Conservation (phyloP, 805 yeast species). For the Phaffomyces antillensis region DNA sequence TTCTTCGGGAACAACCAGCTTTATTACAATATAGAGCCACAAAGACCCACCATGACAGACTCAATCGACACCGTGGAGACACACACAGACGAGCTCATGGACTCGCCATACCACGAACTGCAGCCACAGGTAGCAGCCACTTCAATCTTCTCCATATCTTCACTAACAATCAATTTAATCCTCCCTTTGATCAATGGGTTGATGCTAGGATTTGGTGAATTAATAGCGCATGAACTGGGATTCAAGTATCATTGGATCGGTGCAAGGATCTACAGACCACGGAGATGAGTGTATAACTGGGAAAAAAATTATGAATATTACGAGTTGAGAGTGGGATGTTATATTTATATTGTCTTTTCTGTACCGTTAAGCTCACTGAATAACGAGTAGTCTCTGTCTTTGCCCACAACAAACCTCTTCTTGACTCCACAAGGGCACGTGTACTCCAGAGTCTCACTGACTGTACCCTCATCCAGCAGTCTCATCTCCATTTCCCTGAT, state of each 20-base stretch:
- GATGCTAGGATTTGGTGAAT: conserved; percentile 95
- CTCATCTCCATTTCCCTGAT: conserved; percentile 41
- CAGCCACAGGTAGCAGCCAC: not conserved
- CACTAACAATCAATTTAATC: conserved; percentile 65
- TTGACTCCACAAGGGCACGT: conserved; percentile 45
- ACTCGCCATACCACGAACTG: not conserved
- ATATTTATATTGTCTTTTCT: no score
- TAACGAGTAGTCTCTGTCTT: conserved; percentile 31
- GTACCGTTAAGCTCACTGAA: not conserved
- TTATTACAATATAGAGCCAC: no score
- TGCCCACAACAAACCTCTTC: conserved; percentile 61
- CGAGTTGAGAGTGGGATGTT: no score
- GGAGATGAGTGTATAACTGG: not conserved
- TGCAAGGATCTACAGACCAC: conserved; percentile 41
- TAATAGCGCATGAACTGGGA: conserved; percentile 88
- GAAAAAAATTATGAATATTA: no score
- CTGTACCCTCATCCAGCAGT: conserved; percentile 37
- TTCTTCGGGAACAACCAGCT: no score
- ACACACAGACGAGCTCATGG: no score
- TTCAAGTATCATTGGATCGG: conserved; percentile 71
- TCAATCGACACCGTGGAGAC: not conserved
- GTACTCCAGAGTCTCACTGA: conserved; percentile 41
- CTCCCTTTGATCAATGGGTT: conserved; percentile 89
- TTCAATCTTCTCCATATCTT: not conserved
- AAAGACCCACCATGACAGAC: not conserved